phyloP scores from a whole-genome alignment of 2,329 filamentous ascomycete species.

The Hypomyces rosellus region DNA sequence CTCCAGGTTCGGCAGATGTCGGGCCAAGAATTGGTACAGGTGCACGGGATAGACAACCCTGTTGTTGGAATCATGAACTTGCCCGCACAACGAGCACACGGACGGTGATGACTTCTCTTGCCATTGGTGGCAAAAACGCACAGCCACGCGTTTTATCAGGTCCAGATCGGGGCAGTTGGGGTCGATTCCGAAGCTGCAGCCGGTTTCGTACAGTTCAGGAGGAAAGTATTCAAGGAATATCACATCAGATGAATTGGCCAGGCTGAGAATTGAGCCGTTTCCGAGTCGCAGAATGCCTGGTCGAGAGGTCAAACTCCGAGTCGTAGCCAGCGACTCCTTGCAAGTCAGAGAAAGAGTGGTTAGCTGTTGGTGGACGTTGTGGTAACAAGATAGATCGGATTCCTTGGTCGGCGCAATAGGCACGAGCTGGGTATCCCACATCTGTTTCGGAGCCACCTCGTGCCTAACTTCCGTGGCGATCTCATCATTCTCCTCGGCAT shows the following conservation, averaged over 20 bases:
- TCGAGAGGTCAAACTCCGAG: constrained; percentile 16
- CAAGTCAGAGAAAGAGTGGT: constrained; percentile 22
- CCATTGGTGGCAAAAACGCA: constrained; percentile 39
- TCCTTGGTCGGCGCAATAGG: constrained; percentile 22
- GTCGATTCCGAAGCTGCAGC: constrained; percentile 20
- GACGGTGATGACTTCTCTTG: constrained; percentile 20
- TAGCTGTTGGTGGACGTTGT: constrained; percentile 22
- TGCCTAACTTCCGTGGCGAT: constrained; percentile 18
- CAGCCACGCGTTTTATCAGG: constrained; percentile 32
- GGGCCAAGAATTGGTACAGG: constrained; percentile 37
- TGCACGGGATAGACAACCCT: constrained; percentile 31
- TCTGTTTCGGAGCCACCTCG: constrained; percentile 16
- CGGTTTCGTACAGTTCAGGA: constrained; percentile 20
- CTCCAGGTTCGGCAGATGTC: constrained; percentile 36
- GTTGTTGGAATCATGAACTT: constrained; percentile 21
- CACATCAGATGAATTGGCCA: constrained; percentile 24
- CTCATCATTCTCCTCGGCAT: constrained; percentile 15
- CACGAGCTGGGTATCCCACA: constrained; percentile 16
- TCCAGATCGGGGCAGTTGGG: constrained; percentile 24
- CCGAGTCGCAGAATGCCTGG: constrained; percentile 19
- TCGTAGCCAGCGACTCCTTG: constrained; percentile 20
- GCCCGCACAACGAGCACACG: constrained; percentile 30
- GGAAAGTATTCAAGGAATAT: constrained; percentile 31
- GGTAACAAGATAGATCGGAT: constrained; percentile 29
- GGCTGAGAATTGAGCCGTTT: constrained; percentile 23